Evolutionary conservation across 768 basidiomycete species (phyloP).

Genomic region (Chalciporus chontae): DNA sequence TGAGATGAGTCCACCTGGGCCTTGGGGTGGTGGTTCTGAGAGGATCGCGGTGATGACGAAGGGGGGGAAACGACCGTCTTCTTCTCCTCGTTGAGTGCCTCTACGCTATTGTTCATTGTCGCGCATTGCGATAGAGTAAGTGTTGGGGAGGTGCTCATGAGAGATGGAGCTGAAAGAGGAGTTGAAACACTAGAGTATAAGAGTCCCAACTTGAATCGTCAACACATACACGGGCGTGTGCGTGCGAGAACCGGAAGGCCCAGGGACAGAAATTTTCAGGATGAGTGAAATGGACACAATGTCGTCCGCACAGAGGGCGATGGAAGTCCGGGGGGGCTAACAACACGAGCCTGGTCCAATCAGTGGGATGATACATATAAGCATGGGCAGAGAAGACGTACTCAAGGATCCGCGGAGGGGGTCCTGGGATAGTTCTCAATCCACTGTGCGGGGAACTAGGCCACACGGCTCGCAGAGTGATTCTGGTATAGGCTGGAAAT

Average conservation of each 20-base stretch:
- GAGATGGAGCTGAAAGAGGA: conserved; percentile 5
- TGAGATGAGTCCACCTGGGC: neutral
- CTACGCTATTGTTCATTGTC: conserved; percentile 28
- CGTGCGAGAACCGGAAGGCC: conserved; percentile 14
- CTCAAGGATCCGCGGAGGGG: conserved; percentile 30
- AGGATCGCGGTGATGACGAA: neutral
- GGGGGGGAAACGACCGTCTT: conserved; percentile 3
- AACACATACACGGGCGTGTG: conserved; percentile 6
- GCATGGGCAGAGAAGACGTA: conserved; percentile 10
- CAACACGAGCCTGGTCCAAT: conserved; percentile 16
- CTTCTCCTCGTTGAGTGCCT: conserved; percentile 25
- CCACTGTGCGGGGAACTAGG: conserved; percentile 27
- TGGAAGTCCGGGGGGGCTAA: conserved; percentile 8
- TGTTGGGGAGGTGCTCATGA: conserved; percentile 27
- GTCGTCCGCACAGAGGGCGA: conserved; percentile 7
- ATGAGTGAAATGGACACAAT: conserved; percentile 6
- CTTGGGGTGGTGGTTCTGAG: neutral
- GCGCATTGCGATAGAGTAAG: conserved; percentile 31
- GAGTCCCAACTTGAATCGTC: conserved; percentile 11
- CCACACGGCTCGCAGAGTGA: conserved; percentile 13
- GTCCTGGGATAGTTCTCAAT: conserved; percentile 26
- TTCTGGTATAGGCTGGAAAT: conserved; percentile 2
- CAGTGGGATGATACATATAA: conserved; percentile 24
- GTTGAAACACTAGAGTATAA: conserved; percentile 15
- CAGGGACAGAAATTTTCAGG: neutral